phyloP scores from a whole-genome alignment of 495 filamentous ascomycete species.

The Penicillium canariense region DNA sequence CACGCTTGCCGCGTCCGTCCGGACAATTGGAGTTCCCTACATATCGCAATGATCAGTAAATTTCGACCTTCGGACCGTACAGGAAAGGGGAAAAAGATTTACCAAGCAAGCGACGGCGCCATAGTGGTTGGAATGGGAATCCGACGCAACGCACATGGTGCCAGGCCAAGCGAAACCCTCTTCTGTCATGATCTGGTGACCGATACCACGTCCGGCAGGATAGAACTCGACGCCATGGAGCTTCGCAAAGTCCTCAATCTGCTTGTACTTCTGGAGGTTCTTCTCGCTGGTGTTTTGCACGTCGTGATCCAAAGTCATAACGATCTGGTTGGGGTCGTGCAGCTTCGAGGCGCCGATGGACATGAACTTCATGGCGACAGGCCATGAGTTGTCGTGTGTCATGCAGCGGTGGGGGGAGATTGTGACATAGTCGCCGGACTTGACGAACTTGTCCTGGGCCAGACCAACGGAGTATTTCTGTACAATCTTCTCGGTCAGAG shows the following conservation, averaged over 20 bases:
- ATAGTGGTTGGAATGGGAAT: constrained; percentile 8
- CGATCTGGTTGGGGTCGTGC: constrained; percentile 69
- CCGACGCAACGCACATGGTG: constrained; percentile 67
- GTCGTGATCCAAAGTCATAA: constrained; percentile 92
- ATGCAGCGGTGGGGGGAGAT: constrained; percentile 74
- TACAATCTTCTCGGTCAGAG: constrained; percentile 89
- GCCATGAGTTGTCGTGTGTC: constrained; percentile 94
- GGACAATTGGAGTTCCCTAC: constrained; percentile 69
- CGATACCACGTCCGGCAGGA: constrained; percentile 78
- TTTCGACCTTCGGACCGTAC: not conserved
- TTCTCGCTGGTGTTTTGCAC: constrained; percentile 82
- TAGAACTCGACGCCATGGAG: constrained; percentile 82
- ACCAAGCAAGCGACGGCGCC: constrained; percentile 19
- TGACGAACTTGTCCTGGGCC: constrained; percentile 65
- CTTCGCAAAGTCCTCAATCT: constrained; percentile 84
- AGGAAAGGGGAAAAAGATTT: not conserved
- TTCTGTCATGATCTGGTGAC: constrained; percentile 89
- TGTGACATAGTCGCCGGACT: constrained; percentile 79
- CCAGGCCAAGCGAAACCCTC: constrained; percentile 83
- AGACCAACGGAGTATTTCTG: constrained; percentile 75
- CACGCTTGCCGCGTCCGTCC: constrained; percentile 83
- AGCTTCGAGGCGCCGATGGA: constrained; percentile 79
- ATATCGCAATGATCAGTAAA: constrained; percentile 12
- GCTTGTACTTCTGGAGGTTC: constrained; percentile 80
- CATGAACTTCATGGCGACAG: constrained; percentile 82